Percentiles rank a stretch among this genome's conserved stretches.
These are phyloP conservation scores for Datura wrightii DNA, from an alignment of 257 asterid species.

Conservation along the genomic window DNA sequence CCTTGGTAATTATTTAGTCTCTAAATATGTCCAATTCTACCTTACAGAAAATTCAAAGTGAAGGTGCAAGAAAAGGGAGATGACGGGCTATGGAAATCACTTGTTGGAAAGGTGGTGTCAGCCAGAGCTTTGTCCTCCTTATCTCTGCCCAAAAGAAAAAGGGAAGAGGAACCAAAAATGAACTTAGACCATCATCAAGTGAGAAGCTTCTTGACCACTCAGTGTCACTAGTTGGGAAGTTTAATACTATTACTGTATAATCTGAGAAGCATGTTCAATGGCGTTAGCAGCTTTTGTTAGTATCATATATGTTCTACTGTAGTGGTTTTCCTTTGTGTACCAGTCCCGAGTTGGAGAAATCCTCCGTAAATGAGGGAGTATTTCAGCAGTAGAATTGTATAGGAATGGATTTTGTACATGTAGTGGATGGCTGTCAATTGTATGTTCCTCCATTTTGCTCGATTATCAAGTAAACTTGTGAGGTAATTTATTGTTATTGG, in stretches of 20 bases:
- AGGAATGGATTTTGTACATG: slow-evolving; percentile 18
- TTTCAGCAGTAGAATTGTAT: slow-evolving; percentile 11
- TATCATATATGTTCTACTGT: neutral
- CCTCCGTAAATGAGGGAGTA: slow-evolving; percentile 17
- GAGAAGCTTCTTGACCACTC: slow-evolving; percentile 45
- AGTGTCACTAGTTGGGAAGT: neutral
- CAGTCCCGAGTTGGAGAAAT: slow-evolving; percentile 10
- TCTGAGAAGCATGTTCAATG: neutral
- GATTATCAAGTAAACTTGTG: slow-evolving; percentile 20
- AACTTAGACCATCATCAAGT: slow-evolving; percentile 39
- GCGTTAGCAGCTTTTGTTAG: neutral
- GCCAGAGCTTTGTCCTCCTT: slow-evolving; percentile 67
- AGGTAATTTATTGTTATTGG: neutral
- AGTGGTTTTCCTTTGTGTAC: neutral
- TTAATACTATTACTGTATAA: neutral
- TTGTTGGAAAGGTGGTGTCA: slow-evolving; percentile 68
- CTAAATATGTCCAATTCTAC: neutral
- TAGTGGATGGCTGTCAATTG: neutral
- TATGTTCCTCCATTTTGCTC: slow-evolving; percentile 21
- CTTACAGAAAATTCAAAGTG: slow-evolving; percentile 72
- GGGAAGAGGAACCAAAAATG: slow-evolving; percentile 55
- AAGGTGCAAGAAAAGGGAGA: slow-evolving; percentile 54
- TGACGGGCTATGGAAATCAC: slow-evolving; percentile 67
- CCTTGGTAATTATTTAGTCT: neutral
- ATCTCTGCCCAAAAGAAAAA: slow-evolving; percentile 64